phyloP scores from a whole-genome alignment of 352 stramenopile species.

The Pseudoperonospora humuli region DNA sequence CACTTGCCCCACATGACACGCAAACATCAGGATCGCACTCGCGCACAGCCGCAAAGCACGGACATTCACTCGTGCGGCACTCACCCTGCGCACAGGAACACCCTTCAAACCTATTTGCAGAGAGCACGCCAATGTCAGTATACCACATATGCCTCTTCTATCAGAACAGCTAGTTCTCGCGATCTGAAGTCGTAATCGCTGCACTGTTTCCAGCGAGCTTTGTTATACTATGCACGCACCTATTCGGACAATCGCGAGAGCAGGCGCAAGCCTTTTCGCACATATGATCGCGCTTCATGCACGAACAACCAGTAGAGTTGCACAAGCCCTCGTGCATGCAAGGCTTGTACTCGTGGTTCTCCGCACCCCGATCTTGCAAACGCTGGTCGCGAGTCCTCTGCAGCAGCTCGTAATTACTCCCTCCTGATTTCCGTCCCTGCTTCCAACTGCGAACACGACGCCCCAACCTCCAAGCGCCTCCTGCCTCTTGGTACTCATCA shows the following conservation, averaged over 20 bases:
- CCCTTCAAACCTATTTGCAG: slow-evolving; percentile 34
- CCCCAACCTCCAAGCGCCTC: slow-evolving; percentile 2
- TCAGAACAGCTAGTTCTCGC: neutral
- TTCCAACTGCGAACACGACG: slow-evolving; percentile 35
- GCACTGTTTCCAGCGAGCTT: neutral
- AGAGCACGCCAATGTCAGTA: neutral
- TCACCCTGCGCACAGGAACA: slow-evolving; percentile 34
- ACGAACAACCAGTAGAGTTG: slow-evolving; percentile 47
- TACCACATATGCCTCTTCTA: neutral
- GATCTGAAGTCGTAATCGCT: neutral
- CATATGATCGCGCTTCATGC: slow-evolving; percentile 43
- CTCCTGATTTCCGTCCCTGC: slow-evolving; percentile 21
- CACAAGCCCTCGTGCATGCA: slow-evolving; percentile 67
- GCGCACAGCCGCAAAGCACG: slow-evolving; percentile 43
- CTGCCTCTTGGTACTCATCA: neutral
- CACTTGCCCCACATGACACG: slow-evolving; percentile 32
- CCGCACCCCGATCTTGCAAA: slow-evolving; percentile 42
- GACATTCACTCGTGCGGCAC: slow-evolving; percentile 39
- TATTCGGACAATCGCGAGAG: slow-evolving; percentile 35
- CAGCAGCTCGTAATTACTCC: slow-evolving; percentile 47
- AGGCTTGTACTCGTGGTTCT: slow-evolving; percentile 65
- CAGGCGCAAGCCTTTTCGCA: slow-evolving; percentile 41
- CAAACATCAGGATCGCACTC: slow-evolving; percentile 59
- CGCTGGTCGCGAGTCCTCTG: slow-evolving; percentile 60
- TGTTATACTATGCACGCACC: slow-evolving; percentile 10